Percentiles rank a stretch among this genome's conserved stretches.
Evolutionary conservation across 768 basidiomycete genomes (phyloP).

Genomic region (Leucosporidium yakuticum): DNA sequence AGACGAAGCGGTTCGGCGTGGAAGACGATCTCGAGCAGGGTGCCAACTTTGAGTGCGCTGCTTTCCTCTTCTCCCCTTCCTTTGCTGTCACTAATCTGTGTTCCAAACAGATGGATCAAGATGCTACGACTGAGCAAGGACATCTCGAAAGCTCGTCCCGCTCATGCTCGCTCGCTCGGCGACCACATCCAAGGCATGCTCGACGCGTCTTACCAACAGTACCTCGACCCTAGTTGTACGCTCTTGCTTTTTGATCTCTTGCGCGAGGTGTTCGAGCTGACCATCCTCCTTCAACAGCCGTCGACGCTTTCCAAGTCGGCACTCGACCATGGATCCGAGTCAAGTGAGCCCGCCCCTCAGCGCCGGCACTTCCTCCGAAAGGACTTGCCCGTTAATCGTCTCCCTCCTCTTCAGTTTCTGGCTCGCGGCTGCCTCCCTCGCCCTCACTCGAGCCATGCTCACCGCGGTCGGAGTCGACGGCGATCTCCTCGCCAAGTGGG

Average conservation of each 20-base stretch:
- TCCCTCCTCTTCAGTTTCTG: constrained; percentile 6
- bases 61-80: neutral
- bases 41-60: constrained; percentile 7
- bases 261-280: no score
- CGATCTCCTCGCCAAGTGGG: neutral
- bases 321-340: neutral
- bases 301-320: neutral
- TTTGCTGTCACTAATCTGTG: no score
- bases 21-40: constrained; percentile 25
- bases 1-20: constrained; percentile 20
- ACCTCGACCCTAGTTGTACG: constrained; percentile 12
- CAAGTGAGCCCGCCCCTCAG: neutral
- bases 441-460: constrained; percentile 2
- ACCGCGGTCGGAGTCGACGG: neutral
- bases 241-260: no score
- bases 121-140: constrained; percentile 8
- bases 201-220: constrained; percentile 6
- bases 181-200: constrained; percentile 13
- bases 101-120: neutral
- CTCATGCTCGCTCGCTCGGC: constrained; percentile 6
- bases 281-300: constrained; percentile 2
- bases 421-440: constrained; percentile 8
- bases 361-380: neutral
- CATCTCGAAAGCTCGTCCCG: constrained; percentile 3
- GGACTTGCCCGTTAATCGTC: neutral